Evolutionary conservation across 768 basidiomycete species (phyloP).

Genomic region (Agrocybe chaxingu): DNA sequence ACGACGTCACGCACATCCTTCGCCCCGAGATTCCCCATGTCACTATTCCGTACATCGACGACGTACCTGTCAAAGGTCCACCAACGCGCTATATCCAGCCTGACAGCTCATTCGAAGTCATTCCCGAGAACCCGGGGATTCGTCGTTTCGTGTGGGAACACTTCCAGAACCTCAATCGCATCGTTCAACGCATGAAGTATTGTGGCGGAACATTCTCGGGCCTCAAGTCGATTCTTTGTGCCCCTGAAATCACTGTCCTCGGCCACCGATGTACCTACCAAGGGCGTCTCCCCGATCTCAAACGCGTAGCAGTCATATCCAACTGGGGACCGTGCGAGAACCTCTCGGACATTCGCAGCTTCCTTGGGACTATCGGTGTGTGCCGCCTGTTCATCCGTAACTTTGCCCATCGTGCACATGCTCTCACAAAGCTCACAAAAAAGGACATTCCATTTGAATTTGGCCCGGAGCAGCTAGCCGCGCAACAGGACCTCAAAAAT

Average conservation of each 20-base stretch:
- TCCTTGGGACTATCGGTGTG: conserved; percentile 24
- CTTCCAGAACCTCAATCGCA: conserved; percentile 27
- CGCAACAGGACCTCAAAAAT: conserved; percentile 20
- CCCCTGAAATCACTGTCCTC: conserved; percentile 9
- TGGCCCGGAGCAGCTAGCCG: conserved; percentile 14
- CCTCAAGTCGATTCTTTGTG: conserved; percentile 19
- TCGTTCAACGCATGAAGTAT: conserved; percentile 34
- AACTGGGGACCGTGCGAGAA: conserved; percentile 22
- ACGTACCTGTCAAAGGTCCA: conserved; percentile 21
- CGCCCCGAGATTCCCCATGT: conserved; percentile 33
- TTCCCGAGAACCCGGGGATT: conserved; percentile 23
- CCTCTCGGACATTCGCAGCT: conserved; percentile 20
- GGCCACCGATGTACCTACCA: conserved; percentile 25
- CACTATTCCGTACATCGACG: conserved; percentile 16
- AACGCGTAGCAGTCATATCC: conserved; percentile 10
- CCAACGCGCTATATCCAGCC: conserved; percentile 20
- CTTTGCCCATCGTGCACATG: conserved; percentile 15
- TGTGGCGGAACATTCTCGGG: conserved; percentile 26
- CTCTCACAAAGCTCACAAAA: conserved; percentile 13
- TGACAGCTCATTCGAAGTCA: conserved; percentile 16
- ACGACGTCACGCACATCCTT: conserved; percentile 30
- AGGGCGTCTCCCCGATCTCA: conserved; percentile 23
- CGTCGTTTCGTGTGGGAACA: conserved; percentile 37
- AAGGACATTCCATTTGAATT: conserved; percentile 25
- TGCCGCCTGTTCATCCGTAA: conserved; percentile 21